phyloP scores from a whole-genome alignment of 2,329 filamentous ascomycete species.

The Xylariaceae sp. region DNA sequence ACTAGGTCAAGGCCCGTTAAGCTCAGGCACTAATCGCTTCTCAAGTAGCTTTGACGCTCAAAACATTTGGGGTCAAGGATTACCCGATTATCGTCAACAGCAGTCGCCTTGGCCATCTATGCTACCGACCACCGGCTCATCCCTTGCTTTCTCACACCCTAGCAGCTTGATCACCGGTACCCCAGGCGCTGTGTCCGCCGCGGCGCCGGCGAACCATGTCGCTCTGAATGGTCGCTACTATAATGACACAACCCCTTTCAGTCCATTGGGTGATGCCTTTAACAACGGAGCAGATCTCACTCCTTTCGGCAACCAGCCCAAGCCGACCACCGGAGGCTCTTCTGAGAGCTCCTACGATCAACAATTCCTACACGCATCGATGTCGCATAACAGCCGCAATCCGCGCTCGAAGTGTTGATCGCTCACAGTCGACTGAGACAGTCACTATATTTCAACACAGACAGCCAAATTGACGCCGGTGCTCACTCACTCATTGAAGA shows the following conservation, averaged over 20 bases:
- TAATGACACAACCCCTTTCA: slow-evolving; percentile 27
- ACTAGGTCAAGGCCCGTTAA: not conserved
- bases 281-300: slow-evolving; percentile 26
- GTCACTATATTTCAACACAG: not conserved
- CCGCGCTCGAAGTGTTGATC: slow-evolving; percentile 24
- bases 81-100: slow-evolving; percentile 15
- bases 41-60: slow-evolving; percentile 11
- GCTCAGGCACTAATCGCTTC: not conserved
- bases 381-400: slow-evolving; percentile 24
- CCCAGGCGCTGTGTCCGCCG: slow-evolving; percentile 27
- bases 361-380: slow-evolving; percentile 24
- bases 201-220: slow-evolving; percentile 19
- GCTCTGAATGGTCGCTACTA: slow-evolving; percentile 28
- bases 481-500: too few relatives aligned
- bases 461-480: not conserved
- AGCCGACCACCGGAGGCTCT: slow-evolving; percentile 18
- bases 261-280: slow-evolving; percentile 21
- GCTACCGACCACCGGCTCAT: slow-evolving; percentile 25
- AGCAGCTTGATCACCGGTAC: slow-evolving; percentile 49
- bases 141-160: slow-evolving; percentile 41
- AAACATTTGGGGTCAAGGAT: slow-evolving; percentile 8
- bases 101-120: slow-evolving; percentile 21
- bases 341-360: slow-evolving; percentile 25
- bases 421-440: not conserved
- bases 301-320: slow-evolving; percentile 28